Evolutionary conservation across 805 yeast species (phyloP).

Genomic region (Cyberlindnera saturnus): DNA sequence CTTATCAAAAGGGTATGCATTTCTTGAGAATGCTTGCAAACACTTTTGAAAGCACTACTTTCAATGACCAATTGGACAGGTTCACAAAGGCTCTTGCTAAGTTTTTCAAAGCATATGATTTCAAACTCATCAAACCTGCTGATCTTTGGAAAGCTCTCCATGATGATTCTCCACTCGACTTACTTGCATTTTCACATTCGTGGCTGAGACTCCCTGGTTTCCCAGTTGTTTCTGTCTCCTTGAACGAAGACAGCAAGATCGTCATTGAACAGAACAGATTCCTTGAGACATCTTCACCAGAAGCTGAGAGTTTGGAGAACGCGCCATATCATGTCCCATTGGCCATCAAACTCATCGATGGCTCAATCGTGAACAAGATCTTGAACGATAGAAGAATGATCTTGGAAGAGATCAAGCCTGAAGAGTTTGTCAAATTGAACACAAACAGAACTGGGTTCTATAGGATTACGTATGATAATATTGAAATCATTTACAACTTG

Average conservation of each 20-base stretch:
- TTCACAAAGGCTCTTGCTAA: slow-evolving; percentile 32
- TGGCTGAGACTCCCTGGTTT: slow-evolving; percentile 59
- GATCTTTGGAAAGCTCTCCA: slow-evolving; percentile 47
- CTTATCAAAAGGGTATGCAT: slow-evolving; percentile 57
- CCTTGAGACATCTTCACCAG: slow-evolving; percentile 19
- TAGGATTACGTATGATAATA: slow-evolving; percentile 39
- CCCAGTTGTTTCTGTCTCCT: slow-evolving; percentile 41
- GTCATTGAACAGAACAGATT: slow-evolving; percentile 35
- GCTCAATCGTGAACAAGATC: slow-evolving; percentile 32
- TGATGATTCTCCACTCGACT: slow-evolving; percentile 32
- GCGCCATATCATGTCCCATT: slow-evolving; percentile 60
- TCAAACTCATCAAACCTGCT: slow-evolving; percentile 37
- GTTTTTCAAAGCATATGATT: slow-evolving; percentile 31
- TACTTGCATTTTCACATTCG: slow-evolving; percentile 47
- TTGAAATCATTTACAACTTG: slow-evolving; percentile 23
- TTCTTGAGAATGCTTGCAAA: slow-evolving; percentile 47
- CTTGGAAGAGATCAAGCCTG: slow-evolving; percentile 17
- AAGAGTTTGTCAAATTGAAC: slow-evolving; percentile 36
- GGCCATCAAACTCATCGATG: slow-evolving; percentile 32
- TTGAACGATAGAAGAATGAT: slow-evolving; percentile 35
- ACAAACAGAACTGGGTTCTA: slow-evolving; percentile 41
- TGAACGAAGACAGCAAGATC: slow-evolving; percentile 24
- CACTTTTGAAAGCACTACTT: slow-evolving; percentile 29
- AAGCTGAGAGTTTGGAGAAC: slow-evolving; percentile 40
- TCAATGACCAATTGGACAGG: slow-evolving; percentile 26